Evolutionary conservation across 495 filamentous ascomycete genomes (phyloP).

Genomic region (Clohesyomyces aquaticus): DNA sequence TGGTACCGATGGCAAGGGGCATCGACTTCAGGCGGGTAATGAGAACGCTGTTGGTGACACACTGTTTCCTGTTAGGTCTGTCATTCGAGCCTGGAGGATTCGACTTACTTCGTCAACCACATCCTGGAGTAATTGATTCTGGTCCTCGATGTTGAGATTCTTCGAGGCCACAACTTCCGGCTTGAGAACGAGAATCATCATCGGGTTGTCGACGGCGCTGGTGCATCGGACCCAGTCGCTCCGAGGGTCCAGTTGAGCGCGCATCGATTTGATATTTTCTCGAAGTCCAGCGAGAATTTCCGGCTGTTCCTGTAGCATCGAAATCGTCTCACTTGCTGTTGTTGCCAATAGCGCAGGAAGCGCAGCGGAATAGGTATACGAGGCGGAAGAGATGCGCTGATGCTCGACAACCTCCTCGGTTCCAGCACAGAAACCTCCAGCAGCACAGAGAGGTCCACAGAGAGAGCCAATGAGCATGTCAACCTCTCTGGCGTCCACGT

Average conservation of each 20-base stretch:
- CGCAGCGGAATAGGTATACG: constrained; percentile 94
- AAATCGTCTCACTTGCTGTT: constrained; percentile 87
- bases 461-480: constrained; percentile 97
- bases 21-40: constrained; percentile 82
- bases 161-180: constrained; percentile 75
- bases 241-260: constrained; percentile 83
- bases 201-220: constrained; percentile 80
- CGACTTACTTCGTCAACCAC: constrained; percentile 84
- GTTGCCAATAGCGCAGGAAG: constrained; percentile 91
- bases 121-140: constrained; percentile 86
- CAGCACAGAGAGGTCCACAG: constrained; percentile 84
- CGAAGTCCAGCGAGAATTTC: constrained; percentile 75
- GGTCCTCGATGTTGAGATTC: constrained; percentile 68
- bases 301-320: constrained; percentile 79
- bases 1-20: constrained; percentile 62
- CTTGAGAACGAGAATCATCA: constrained; percentile 85
- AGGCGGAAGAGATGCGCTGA: constrained; percentile 84
- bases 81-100: constrained; percentile 50
- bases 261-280: constrained; percentile 80
- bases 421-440: constrained; percentile 94
- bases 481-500: constrained; percentile 85
- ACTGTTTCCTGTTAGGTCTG: constrained; percentile 33
- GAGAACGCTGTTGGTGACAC: constrained; percentile 79
- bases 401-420: constrained; percentile 89
- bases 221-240: constrained; percentile 92